Conservation (phyloP, 345 rosid species). For the Raphanus raphanistrum region DNA sequence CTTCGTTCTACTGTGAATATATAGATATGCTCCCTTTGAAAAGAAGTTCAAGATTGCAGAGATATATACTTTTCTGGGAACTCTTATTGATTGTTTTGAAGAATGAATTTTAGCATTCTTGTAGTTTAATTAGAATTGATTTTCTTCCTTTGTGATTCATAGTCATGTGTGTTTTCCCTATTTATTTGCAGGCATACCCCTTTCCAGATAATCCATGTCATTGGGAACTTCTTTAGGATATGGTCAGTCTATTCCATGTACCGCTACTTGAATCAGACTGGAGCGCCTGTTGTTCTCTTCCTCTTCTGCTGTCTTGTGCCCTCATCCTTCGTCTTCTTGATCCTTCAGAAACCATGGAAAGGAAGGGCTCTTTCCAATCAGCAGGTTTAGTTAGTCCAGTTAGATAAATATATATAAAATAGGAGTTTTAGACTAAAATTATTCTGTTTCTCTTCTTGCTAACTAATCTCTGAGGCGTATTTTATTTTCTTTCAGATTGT, state of each 20-base stretch:
- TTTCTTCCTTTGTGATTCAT: background rate
- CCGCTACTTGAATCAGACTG: constrained; percentile 70
- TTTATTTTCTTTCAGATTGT: constrained; percentile 62
- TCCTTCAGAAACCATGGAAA: constrained; percentile 95
- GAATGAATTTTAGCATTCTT: background rate
- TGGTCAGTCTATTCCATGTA: constrained; percentile 97
- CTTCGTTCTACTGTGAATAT: no score
- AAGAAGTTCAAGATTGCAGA: constrained; percentile 4
- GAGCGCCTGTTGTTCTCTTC: constrained; percentile 86
- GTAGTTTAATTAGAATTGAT: background rate
- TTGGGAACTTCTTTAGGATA: constrained; percentile 81
- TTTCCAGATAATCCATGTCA: constrained; percentile 74
- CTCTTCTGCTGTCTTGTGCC: constrained; percentile 85
- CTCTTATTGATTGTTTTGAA: background rate
- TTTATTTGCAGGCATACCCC: constrained; percentile 65
- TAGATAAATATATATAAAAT: no score
- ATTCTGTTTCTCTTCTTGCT: background rate
- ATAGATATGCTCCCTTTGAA: background rate
- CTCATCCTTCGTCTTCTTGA: constrained; percentile 65
- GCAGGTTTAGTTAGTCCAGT: constrained; percentile 51
- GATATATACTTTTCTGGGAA: no score
- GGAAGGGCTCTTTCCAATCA: constrained; percentile 88
- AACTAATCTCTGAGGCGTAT: constrained; percentile 8
- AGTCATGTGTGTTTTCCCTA: background rate
- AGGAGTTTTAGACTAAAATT: constrained; percentile 3